Percentiles rank a stretch among this genome's conserved stretches.
These are phyloP conservation scores for Fraxinus albicans DNA, from an alignment of 305 asterid genomes.

Conservation along the genomic window DNA sequence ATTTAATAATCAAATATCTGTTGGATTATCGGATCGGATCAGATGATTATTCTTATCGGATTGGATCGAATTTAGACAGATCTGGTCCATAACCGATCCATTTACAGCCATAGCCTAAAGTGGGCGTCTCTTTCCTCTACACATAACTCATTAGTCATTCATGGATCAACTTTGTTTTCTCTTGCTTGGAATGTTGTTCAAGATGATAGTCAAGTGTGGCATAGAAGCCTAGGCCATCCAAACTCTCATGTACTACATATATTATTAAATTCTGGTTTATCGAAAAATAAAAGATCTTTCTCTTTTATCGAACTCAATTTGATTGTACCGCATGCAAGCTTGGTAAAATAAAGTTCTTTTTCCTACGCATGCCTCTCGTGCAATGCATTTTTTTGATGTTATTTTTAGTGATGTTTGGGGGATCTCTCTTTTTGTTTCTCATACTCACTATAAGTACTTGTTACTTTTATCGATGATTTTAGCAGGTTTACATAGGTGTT, in stretches of 20 bases:
- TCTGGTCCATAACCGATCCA: too few species aligned
- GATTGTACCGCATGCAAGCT: neutral
- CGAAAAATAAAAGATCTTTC: neutral
- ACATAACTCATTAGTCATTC: neutral
- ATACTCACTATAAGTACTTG: neutral
- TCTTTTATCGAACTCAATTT: neutral
- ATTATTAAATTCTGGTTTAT: neutral
- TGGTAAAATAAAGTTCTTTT: too few species aligned
- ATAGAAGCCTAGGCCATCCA: neutral
- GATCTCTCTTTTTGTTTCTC: neutral
- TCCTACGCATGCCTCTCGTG: too few species aligned
- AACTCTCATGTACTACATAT: neutral
- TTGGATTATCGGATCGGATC: too few species aligned
- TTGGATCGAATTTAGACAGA: too few species aligned
- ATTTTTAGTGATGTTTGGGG: too few species aligned
- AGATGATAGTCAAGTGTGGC: neutral
- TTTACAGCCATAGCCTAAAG: neutral
- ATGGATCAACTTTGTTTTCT: neutral
- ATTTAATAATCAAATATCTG: too few species aligned
- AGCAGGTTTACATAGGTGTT: too few species aligned
- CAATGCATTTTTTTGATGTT: too few species aligned
- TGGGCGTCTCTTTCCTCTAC: neutral
- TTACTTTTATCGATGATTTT: too few species aligned
- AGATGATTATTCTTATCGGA: too few species aligned
- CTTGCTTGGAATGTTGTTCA: neutral